Percentiles rank a stretch among this genome's conserved stretches.
phyloP scores from a whole-genome alignment of 2,329 filamentous ascomycete genomes.

The Dactylonectria macrodidyma region DNA sequence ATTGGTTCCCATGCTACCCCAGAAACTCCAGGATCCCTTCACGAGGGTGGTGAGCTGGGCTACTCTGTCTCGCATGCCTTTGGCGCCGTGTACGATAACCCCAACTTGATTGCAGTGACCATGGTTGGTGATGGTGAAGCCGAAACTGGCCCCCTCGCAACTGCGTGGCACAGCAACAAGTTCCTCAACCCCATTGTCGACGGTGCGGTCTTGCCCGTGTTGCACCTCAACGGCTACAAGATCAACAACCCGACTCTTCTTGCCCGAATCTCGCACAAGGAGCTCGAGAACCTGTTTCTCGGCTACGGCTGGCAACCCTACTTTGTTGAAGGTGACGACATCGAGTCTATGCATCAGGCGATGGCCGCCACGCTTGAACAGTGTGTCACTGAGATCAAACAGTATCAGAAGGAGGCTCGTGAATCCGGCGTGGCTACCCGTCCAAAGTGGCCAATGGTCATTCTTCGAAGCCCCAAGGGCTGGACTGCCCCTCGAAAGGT shows the following conservation, averaged over 20 bases:
- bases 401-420: constrained; percentile 79
- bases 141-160: constrained; percentile 85
- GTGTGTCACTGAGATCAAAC: constrained; percentile 78
- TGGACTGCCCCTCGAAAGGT: constrained; percentile 84
- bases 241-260: constrained; percentile 86
- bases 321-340: constrained; percentile 83
- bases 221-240: constrained; percentile 89
- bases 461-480: constrained; percentile 84
- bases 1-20: constrained; percentile 85
- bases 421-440: constrained; percentile 79
- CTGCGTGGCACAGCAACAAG: constrained; percentile 87
- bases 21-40: constrained; percentile 82
- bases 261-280: constrained; percentile 80
- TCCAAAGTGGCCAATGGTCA: constrained; percentile 84
- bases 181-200: constrained; percentile 86
- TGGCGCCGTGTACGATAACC: constrained; percentile 82
- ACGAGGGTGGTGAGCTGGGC: constrained; percentile 87
- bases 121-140: constrained; percentile 87
- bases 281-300: constrained; percentile 77
- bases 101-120: constrained; percentile 80
- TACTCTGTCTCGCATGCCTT: constrained; percentile 87
- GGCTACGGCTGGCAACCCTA: constrained; percentile 87
- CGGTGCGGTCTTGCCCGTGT: constrained; percentile 82
- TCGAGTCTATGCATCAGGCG: constrained; percentile 84
- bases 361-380: constrained; percentile 84